Base-by-base conservation (phyloP, 225 moss, liverwort and hornwort species). In the Bryum argenteum region DNA sequence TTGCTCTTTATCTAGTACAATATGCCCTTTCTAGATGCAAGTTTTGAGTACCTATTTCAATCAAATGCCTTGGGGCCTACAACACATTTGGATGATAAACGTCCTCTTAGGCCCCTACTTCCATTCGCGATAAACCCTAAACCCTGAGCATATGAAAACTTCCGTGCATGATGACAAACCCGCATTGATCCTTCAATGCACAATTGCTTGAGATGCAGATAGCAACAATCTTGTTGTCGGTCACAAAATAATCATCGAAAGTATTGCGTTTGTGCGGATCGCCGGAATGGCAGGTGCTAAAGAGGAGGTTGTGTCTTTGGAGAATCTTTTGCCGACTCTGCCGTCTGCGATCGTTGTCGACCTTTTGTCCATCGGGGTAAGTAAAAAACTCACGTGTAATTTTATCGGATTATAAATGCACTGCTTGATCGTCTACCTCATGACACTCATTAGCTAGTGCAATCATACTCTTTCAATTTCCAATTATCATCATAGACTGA, bases 361-460 rank as follows among this genome's bases (percentile, higher is more conserved):
- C 65, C 81, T 88, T 38, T 69, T 88, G 38, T 82, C 82, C 23
- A 65, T 75, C 22, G 87, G 84, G 77, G 87, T 87, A 70, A 80
- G 72, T n/a, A n/a, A n/a, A 15, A 18, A 40, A 12, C n/a, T 3
- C 53, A 42, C 47, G 17, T 15, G 6, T 17, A 16, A 8, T 50
- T 26, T 6, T 10, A 0, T 10, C 22, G 18, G 42, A 39, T 0
- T 26, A 45, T 53, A 23, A 24, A 39, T 70, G 3, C 47, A 8
- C 58, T 37, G 60, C 40, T 47, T 41, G 37, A 70, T 54, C 45
- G 10, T 21, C 33, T 23, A 20, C 58, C 21, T 33, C 7, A 33
- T 33, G 5, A 33, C 33, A 33, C 33, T 33, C 7, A 6, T 6
- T 6, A 33, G 33, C 33, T 33, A 33, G 33, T 33, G 2, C 33